A percentile compares a stretch with the other conserved stretches of the same genome.
Conservation (phyloP, 2,329 filamentous ascomycete genomes). For the Metarhizium brunneum region DNA sequence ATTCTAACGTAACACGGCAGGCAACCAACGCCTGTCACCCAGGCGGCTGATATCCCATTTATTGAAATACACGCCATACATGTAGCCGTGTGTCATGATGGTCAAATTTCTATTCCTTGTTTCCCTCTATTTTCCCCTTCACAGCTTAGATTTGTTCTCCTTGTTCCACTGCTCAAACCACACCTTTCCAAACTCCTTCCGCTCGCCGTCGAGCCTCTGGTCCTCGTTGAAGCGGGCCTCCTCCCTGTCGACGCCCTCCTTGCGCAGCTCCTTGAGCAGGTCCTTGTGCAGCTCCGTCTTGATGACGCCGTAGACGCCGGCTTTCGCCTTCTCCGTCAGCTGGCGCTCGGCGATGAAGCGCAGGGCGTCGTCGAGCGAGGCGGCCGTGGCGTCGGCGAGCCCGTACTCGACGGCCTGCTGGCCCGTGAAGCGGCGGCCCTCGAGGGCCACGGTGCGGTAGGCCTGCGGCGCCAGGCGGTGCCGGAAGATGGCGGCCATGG, state of each 20-base stretch:
- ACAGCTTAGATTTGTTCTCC: constrained; percentile 31
- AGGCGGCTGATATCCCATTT: no score
- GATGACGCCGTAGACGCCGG: constrained; percentile 59
- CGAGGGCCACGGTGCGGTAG: constrained; percentile 61
- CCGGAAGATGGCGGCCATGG: constrained; percentile 68
- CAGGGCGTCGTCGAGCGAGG: constrained; percentile 47
- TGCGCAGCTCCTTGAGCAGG: constrained; percentile 48
- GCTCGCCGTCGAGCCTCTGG: constrained; percentile 29
- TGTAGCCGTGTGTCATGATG: not conserved
- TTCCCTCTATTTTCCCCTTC: not conserved
- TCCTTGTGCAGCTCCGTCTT: constrained; percentile 71
- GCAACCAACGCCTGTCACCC: no score
- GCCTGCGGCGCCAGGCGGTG: constrained; percentile 50
- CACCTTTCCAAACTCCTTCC: constrained; percentile 32
- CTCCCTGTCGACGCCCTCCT: constrained; percentile 37
- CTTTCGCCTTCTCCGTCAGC: constrained; percentile 51
- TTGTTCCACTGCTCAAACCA: constrained; percentile 41
- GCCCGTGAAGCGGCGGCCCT: constrained; percentile 59
- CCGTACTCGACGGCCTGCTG: constrained; percentile 54
- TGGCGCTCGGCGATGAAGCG: constrained; percentile 48
- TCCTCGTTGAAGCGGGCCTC: constrained; percentile 38
- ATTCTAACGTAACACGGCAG: no score
- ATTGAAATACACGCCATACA: no score
- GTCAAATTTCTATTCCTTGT: no score
- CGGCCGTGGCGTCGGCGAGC: constrained; percentile 57